Base-by-base conservation (phyloP, 2,329 filamentous ascomycete species). In the Ampelomyces quisqualis region DNA sequence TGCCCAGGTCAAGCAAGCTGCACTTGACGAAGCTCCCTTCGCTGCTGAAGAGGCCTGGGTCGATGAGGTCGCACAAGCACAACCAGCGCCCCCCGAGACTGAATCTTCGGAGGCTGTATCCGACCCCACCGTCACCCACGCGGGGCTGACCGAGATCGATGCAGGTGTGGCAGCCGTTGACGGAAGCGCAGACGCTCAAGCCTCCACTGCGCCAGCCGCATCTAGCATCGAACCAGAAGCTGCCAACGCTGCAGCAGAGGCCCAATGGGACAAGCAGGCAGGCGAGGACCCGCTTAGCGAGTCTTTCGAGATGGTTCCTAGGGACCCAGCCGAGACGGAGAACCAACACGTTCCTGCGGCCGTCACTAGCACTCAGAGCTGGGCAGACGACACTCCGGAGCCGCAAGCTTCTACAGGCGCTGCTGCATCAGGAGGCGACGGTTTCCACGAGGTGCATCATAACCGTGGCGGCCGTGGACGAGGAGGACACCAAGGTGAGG, bases 291-390 rank as follows among this genome's bases (percentile, higher is more conserved):
- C 76, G 17, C 63, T 76, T 28, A 73, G 76, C 19, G 86, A 90
- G 53, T 79, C 77, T 38, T 93, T 88, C 80, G 85, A 94, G 45
- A 81, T 89, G 65, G 75, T 88, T 30, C 81, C 88, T 36, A 81
- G 85, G 41, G 81, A 90, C 60, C 78, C 84, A 32, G 72, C 80
- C 36, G 89, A 94, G 74, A 84, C 85, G 4, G 87, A 93, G 47
- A 81, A 77, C 24, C 81, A 80, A 24, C 65, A 81, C 28, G 71
- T 76, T 32, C 50, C 64, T 14, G 67, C 69, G 10, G 61, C 68
- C 14, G 80, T 81, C 18, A 81, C 79, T n/a, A 79, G 82, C 32
- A 81, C 80, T 5, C 82, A 85, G 62, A 89, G 84, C 58, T 94
- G 88, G 88, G 88, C 88, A 18, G 89, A 95, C 58, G 87, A 93